Conservation (phyloP, 106 monocot genomes). For the Chionographis japonica region DNA sequence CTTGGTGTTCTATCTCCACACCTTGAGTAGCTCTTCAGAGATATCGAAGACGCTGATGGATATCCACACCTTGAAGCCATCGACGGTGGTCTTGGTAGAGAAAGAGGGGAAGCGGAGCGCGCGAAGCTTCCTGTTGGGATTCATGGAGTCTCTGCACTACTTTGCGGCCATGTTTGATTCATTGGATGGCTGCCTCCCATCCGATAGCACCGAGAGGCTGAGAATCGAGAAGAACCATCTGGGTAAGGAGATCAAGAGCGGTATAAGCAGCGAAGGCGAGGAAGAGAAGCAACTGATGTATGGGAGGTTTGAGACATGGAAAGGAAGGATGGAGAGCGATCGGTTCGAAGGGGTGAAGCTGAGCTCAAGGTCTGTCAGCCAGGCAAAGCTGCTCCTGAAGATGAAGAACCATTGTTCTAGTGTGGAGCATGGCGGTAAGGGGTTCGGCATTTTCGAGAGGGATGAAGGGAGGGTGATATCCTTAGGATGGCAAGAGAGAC, state of each 20-base stretch:
- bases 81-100: constrained; percentile 41
- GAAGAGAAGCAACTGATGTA: constrained; percentile 3
- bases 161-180: constrained; percentile 55
- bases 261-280: background rate
- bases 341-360: constrained; percentile 26
- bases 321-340: constrained; percentile 28
- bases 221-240: constrained; percentile 51
- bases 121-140: constrained; percentile 23
- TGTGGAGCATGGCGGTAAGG: constrained; percentile 16
- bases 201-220: constrained; percentile 43
- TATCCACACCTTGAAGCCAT: constrained; percentile 33
- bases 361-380: constrained; percentile 56
- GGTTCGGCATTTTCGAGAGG: constrained; percentile 32
- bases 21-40: constrained; percentile 19
- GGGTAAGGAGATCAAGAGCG: constrained; percentile 41
- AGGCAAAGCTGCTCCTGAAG: constrained; percentile 59
- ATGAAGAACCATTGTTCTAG: constrained; percentile 39
- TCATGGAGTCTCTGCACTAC: constrained; percentile 38
- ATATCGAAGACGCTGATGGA: constrained; percentile 10
- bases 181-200: constrained; percentile 40
- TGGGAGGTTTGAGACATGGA: constrained; percentile 33
- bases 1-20: constrained; percentile 35
- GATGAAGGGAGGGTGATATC: constrained; percentile 39
- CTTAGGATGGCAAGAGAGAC: constrained; percentile 34
- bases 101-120: constrained; percentile 27